Conservation (phyloP, 2,329 filamentous ascomycete genomes). For the Sclerotinia nivalis region DNA sequence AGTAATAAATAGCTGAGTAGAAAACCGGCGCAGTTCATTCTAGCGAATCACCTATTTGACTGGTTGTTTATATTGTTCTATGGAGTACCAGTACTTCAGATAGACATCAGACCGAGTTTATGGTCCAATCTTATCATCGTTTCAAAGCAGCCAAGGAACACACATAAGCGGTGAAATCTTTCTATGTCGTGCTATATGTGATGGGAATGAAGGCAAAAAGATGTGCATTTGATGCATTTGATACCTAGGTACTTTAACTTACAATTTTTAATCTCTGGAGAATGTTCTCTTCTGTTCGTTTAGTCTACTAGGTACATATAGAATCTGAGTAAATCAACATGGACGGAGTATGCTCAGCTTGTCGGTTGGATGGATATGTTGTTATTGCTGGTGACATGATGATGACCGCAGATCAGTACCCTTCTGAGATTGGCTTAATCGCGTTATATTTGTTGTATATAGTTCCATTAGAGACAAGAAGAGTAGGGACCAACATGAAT, state of each 20-base stretch:
- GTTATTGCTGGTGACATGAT: background rate
- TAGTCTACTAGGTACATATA: too few species aligned
- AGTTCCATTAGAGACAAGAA: background rate
- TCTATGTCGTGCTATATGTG: background rate
- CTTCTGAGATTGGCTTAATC: constrained; percentile 8
- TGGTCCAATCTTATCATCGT: background rate
- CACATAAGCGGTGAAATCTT: background rate
- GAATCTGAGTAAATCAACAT: background rate
- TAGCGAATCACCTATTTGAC: background rate
- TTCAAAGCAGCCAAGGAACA: background rate
- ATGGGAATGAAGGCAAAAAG: background rate
- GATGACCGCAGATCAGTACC: background rate
- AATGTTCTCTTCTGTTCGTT: background rate
- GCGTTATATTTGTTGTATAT: background rate
- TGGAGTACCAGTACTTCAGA: too few species aligned
- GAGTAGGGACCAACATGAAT: background rate
- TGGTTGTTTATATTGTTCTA: background rate
- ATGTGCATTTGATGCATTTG: background rate
- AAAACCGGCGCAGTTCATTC: background rate
- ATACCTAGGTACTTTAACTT: background rate
- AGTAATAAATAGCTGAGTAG: background rate
- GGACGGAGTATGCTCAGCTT: too few species aligned
- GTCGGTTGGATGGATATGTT: background rate
- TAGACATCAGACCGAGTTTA: too few species aligned
- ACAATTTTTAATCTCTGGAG: background rate